A percentile compares a stretch with the other conserved stretches of the same genome.
Evolutionary conservation across 1,284 basidiomycete genomes (phyloP).

Genomic region (Pseudozyma hubeiensis): DNA sequence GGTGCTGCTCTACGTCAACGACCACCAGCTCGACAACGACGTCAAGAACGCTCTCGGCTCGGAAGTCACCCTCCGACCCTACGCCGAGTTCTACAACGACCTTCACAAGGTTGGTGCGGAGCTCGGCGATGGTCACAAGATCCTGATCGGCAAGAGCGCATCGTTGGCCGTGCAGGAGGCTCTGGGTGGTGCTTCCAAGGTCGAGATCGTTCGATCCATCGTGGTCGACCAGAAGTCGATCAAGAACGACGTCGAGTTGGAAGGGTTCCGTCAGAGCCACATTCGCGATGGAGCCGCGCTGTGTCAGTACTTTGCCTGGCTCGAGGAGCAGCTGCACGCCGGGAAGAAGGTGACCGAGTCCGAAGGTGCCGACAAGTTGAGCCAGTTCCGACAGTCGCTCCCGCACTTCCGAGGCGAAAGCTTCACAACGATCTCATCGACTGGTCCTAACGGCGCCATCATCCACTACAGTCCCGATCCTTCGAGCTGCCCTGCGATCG

Average conservation of each 20-base stretch:
- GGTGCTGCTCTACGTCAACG: constrained; percentile 81
- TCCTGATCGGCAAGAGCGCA: constrained; percentile 64
- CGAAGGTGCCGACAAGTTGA: constrained; percentile 82
- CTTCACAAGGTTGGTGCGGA: constrained; percentile 45
- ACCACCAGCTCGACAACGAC: constrained; percentile 74
- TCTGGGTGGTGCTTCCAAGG: constrained; percentile 59
- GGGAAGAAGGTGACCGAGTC: constrained; percentile 82
- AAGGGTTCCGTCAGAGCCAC: constrained; percentile 89
- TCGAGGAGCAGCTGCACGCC: constrained; percentile 81
- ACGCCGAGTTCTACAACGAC: constrained; percentile 70
- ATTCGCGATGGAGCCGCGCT: constrained; percentile 91
- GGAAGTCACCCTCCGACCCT: constrained; percentile 78
- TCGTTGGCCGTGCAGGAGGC: constrained; percentile 65
- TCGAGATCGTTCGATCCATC: constrained; percentile 70
- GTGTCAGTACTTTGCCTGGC: constrained; percentile 84
- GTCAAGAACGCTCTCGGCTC: constrained; percentile 74
- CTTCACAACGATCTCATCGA: constrained; percentile 90
- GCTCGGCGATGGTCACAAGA: constrained; percentile 45
- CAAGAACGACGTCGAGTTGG: constrained; percentile 87
- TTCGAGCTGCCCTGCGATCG: constrained; percentile 79
- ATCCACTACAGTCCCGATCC: constrained; percentile 91
- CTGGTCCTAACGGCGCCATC: constrained; percentile 88
- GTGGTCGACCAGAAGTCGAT: constrained; percentile 86
- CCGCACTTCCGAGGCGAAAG: constrained; percentile 86
- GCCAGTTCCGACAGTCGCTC: constrained; percentile 81